phyloP scores from a whole-genome alignment of 208 protist species.

The Kentomonas sorsogonicus region DNA sequence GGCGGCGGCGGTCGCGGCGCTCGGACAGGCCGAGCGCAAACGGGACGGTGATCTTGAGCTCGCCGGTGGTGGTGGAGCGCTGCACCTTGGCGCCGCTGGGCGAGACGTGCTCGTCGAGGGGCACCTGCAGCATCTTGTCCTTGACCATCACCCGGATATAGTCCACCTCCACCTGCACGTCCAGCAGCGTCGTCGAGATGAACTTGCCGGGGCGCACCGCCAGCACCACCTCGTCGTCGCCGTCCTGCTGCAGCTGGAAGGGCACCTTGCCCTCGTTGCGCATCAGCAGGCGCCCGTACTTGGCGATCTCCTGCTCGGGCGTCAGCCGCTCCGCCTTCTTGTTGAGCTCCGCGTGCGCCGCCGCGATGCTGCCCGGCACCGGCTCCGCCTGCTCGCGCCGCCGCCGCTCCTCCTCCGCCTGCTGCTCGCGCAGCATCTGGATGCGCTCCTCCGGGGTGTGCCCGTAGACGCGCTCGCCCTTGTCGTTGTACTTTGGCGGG shows the following conservation, averaged over 20 bases:
- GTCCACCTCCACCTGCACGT: constrained; percentile 91
- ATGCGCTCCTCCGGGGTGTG: constrained; percentile 86
- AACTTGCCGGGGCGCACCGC: constrained; percentile 89
- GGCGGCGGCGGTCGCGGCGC: constrained; percentile 12
- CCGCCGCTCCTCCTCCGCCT: constrained; percentile 41
- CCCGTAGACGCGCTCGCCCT: constrained; percentile 87
- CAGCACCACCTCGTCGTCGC: constrained; percentile 51
- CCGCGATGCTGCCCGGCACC: constrained; percentile 43
- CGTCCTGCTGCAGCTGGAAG: constrained; percentile 80
- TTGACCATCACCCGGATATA: constrained; percentile 89
- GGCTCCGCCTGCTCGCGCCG: constrained; percentile 31
- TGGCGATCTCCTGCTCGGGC: constrained; percentile 80
- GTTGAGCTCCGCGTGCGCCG: constrained; percentile 59
- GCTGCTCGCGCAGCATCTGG: constrained; percentile 82
- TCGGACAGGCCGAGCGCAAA: constrained; percentile 40
- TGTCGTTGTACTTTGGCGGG: constrained; percentile 79
- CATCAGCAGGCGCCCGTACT: constrained; percentile 86
- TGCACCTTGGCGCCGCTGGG: constrained; percentile 57
- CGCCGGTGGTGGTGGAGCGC: constrained; percentile 67
- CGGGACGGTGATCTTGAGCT: constrained; percentile 81
- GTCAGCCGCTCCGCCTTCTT: constrained; percentile 40
- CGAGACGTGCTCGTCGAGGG: constrained; percentile 77
- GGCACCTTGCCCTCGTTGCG: constrained; percentile 90
- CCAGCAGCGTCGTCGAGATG: constrained; percentile 91
- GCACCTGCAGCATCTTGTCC: constrained; percentile 91